Conservation (phyloP, 805 yeast genomes). For the Kluyveromyces aestuarii region DNA sequence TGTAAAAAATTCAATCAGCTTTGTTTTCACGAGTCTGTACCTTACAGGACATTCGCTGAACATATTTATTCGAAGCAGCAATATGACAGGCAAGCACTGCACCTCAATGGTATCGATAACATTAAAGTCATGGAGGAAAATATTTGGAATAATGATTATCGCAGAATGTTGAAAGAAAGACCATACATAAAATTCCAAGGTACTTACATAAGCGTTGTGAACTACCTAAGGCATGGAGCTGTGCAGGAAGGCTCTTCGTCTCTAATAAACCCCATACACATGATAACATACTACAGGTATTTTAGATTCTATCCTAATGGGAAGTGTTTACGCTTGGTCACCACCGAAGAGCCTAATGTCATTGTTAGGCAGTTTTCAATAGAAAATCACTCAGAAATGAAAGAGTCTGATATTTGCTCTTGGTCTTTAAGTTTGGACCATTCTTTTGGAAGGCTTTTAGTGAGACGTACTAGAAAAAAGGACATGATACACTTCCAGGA, state of each 20-base stretch:
- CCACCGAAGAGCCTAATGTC: slow-evolving; percentile 60
- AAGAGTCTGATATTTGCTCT: slow-evolving; percentile 38
- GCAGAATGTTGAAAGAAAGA: slow-evolving; percentile 37
- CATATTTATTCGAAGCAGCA: slow-evolving; percentile 45
- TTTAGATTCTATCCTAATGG: slow-evolving; percentile 77
- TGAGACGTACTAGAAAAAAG: slow-evolving; percentile 42
- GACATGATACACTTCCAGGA: slow-evolving; percentile 56
- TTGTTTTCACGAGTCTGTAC: slow-evolving; percentile 42
- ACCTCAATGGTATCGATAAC: slow-evolving; percentile 29
- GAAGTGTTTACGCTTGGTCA: slow-evolving; percentile 54
- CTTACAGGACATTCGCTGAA: slow-evolving; percentile 44
- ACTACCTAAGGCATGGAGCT: slow-evolving; percentile 78
- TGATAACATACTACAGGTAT: slow-evolving; percentile 84
- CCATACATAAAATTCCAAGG: slow-evolving; percentile 81
- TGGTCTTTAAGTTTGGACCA: slow-evolving; percentile 52
- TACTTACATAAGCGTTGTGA: slow-evolving; percentile 74
- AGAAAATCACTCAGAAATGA: slow-evolving; percentile 23
- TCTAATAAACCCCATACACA: slow-evolving; percentile 68
- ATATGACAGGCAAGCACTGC: slow-evolving; percentile 38
- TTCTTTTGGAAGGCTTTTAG: slow-evolving; percentile 39
- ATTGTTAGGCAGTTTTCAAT: slow-evolving; percentile 49
- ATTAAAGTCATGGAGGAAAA: slow-evolving; percentile 30
- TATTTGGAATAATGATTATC: slow-evolving; percentile 33
- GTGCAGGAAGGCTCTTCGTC: slow-evolving; percentile 54
- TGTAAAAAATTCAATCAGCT: slow-evolving; percentile 49